Evolutionary conservation across 441 rosid species (phyloP), one percentile per base, ranked within the genome.

Genomic region (Adansonia grandidieri): DNA sequence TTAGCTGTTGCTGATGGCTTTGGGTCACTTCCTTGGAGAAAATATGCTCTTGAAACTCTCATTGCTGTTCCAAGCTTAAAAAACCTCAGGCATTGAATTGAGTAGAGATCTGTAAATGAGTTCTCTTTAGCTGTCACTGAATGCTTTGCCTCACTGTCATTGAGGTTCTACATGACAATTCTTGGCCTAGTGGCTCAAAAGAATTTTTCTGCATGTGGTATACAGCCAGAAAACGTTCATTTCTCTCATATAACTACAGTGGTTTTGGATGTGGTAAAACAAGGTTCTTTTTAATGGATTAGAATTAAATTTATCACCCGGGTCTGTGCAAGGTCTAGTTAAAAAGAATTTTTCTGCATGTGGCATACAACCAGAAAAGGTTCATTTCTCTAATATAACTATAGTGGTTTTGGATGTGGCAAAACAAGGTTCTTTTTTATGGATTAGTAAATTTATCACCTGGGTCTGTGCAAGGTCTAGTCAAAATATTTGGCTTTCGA

Each of bases 11-110:
- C 15, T 44, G 71, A 40, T 42, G 24, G 51, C 71, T 42, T 42
- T 66, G 70, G 24, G 45, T 66, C 71, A 66, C 50, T 42, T 66
- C 51, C 28, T 66, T 66, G 71, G 71, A 42, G 50, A 42, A 11
- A 66, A 32, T 19, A 32, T 5, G 32, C 9, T 32, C 67, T 62
- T 62, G 44, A 62, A 62, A 62, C 32, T 62, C 17, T 62, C 66
- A 24, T 28, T 24, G 51, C 48, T 65, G 17, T 42, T 42, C 42
- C 17, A 14, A 65, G 51, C 6, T 65, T 42, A 40, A 17, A 65
- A 17, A 24, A n/a, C 50, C 7, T n/a, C 9, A 44, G 20, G n/a
- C 17, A 45, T 14, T 51, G 20, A 71, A 51, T 51, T 15, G 4
- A 15, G 10, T 14, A 51, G 74, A 51, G 50, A 51, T 51, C 13